Evolutionary conservation across 2,329 filamentous ascomycete species (phyloP), one percentile per base, ranked within the genome.

Genomic region (Bipolaris cookei): DNA sequence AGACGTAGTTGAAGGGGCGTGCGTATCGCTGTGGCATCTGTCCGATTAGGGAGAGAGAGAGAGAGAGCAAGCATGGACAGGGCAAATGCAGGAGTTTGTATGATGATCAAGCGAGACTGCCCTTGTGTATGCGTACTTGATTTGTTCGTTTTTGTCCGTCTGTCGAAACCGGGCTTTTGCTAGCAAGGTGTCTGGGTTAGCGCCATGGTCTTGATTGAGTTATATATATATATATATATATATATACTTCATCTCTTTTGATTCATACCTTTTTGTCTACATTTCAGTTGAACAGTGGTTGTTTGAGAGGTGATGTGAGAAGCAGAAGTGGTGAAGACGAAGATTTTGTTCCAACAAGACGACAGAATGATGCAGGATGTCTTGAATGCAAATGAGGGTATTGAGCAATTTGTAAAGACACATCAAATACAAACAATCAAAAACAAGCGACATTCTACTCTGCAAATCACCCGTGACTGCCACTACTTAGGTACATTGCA

Each of bases 121-220:
- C 14, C 25, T 41, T 52, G 52, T 59, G 53, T 59, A 59, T 58
- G 51, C 50, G 51, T 62, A 56, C 53, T 23, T 42, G 21, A 25
- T 25, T 42, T 39, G 38, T 54, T 14, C 23, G 44, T 50, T 42
- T 43, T 42, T 43, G 37, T 53, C 49, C 47, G 42, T 62, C 37
- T 53, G 44, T 44, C 34, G 41, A 44, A 50, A 38, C 55, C 43
- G 43, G 51, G 45, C 54, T 42, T 54, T 61, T 47, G 41, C 39
- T 53, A 58, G 57, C 58, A 54, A 52, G 54, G 52, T 59, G 58
- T 61, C 47, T 55, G 45, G 53, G 51, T 54, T 59, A 60, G 59
- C 51, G 57, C 53, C 59, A 60, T 62, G 54, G 49, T 54, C 35
- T 47, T 30, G 28, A 30, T 30, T 13, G 28, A 30, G 10, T 30